Base-by-base conservation (phyloP, 352 stramenopile species). In the Pythium vanterpoolii region DNA sequence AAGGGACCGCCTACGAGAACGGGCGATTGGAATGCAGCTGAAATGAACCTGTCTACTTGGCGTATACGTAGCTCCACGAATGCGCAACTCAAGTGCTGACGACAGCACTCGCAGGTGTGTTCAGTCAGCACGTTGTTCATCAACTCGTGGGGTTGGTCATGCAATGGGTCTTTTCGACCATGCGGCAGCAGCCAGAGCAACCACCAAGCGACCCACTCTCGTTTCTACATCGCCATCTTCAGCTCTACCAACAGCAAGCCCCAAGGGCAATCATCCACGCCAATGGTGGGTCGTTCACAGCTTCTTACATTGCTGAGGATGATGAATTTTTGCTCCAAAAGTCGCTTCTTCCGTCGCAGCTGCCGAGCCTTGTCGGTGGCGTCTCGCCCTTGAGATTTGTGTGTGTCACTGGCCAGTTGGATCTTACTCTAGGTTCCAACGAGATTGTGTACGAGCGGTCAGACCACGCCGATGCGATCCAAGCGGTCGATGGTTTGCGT, bases 241-340 rank as follows among this genome's bases (percentile, higher is more conserved):
- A 86, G 27, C 33, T 56, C n/a, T 80, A 72, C 28, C 28, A 87
- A 1, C 73, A 72, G 14, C 50, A 51, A 13, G 72, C 71, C 1
- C 50, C 67, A 1, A 56, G 74, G 33, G 64, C 63, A 4, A 56
- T 90, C 14, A 9, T 71, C 19, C 58, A 67, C 13, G 64, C 46
- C 1, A 23, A 54, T 6, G 52, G 52, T 4, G 34, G 63, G 0
- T 73, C 67, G 0, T 39, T 87, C 5, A 53, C 36, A 11, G 19
- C 48, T 2, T 90, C 80, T 19, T 68, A 69, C n/a, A 68, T 77
- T 9, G 45, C 88, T 2, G 64, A 68, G 1, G 11, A 9, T 0
- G 50, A 71, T 23, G 73, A 88, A 0, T 86, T 88, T 61, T 71
- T 90, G 4, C 38, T 90, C 18, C 67, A 68, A n/a, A 86, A 86